Evolutionary conservation across 2,329 filamentous ascomycete genomes (phyloP), one percentile per base, ranked within the genome.

Genomic region (Botrytis sinoallii): DNA sequence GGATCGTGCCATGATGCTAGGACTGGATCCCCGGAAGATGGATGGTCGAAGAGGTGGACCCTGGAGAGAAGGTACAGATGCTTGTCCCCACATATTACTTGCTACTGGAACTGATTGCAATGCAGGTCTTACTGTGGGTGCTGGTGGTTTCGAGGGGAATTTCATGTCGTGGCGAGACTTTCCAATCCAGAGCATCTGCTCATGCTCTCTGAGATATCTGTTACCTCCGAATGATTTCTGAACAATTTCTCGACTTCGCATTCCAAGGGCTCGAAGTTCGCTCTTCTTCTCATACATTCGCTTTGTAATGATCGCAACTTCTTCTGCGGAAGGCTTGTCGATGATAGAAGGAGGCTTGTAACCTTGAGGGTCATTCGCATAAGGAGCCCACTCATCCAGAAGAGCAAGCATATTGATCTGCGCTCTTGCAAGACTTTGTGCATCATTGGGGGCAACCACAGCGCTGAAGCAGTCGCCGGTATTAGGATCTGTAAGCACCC

Each of bases 371-470:
- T 74, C 73, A 42, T 87, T 86, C 5, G 88, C 86, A 78, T 88
- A 90, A 67, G 86, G 82, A 71, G 85, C 83, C 89, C 89, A 91
- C 78, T 89, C 86, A 6, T 88, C 89, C 1, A 90, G 82, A 83
- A 91, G 86, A 10, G 85, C 88, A 20, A 91, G 84, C 76, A 91
- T 85, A 73, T 87, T 87, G 75, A 91, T 87, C 77, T 91, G 89
- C 0, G 89, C 89, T 38, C 86, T 84, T 1, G 89, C 89, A 1
- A 91, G 83, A 7, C 87, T 86, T 55, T 85, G 84, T 6, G 89
- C 85, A 79, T 91, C 89, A 77, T 91, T 91, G 3, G 89, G 89
- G 22, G 89, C 87, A 4, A 91, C 88, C 8, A 91, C 87, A 73
- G 88, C 89, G 75, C 88, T 89, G 82, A 88, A 91, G 7, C 85